These are phyloP conservation scores for Pichia norvegensis DNA, from an alignment of 1,139 yeast genomes.

Conservation along the genomic window DNA sequence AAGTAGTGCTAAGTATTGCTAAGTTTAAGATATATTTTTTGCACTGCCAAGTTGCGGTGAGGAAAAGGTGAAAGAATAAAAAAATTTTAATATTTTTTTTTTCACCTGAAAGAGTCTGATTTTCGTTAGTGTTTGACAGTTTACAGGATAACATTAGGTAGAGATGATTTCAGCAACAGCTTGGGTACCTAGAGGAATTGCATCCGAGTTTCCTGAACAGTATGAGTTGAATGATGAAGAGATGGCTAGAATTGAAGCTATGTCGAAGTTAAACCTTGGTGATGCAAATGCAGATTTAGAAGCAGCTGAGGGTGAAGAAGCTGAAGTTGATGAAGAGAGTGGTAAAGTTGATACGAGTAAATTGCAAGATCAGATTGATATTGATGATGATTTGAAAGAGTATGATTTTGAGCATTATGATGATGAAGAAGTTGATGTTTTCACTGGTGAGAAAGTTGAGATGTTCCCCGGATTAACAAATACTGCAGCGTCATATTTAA, in stretches of 20 bases:
- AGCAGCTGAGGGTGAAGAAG: slow-evolving; percentile 29
- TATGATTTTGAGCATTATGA: slow-evolving; percentile 83
- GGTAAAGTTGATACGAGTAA: slow-evolving; percentile 6
- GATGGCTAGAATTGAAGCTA: slow-evolving; percentile 78
- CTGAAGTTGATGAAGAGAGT: slow-evolving; percentile 25
- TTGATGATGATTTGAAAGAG: slow-evolving; percentile 80
- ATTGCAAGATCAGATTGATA: slow-evolving; percentile 46
- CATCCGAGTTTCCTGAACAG: slow-evolving; percentile 85
- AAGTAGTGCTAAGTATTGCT: not conserved
- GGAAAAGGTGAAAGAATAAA: too few species aligned
- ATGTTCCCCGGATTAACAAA: slow-evolving; percentile 68
- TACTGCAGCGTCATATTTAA: slow-evolving; percentile 39
- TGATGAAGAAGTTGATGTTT: slow-evolving; percentile 35
- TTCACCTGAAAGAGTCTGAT: not conserved
- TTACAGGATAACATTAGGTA: not conserved
- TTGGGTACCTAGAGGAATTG: slow-evolving; percentile 96
- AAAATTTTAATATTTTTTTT: too few species aligned
- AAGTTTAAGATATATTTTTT: too few species aligned
- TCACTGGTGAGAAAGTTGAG: slow-evolving; percentile 39
- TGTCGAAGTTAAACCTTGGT: slow-evolving; percentile 74
- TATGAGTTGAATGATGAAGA: slow-evolving; percentile 88
- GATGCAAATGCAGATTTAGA: slow-evolving; percentile 63
- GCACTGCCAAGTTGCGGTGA: not conserved
- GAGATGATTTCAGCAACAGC: slow-evolving; percentile 81
- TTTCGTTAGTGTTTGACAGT: too few species aligned